phyloP scores from a whole-genome alignment of 495 filamentous ascomycete genomes.

The Cercophora samala region DNA sequence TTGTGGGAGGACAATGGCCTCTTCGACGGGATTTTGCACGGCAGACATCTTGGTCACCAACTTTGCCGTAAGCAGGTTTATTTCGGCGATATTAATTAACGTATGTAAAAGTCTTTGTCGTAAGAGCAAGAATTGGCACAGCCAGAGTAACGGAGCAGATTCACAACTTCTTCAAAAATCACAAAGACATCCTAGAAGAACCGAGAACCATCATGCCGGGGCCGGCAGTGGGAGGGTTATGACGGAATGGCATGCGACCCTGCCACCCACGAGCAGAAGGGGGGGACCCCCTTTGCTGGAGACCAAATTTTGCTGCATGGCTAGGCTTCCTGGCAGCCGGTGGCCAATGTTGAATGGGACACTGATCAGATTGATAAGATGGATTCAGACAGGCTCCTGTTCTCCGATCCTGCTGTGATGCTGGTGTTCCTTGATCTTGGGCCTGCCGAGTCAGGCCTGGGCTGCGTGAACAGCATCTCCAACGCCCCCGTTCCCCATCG shows the following conservation, averaged over 20 bases:
- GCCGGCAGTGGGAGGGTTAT: conserved; percentile 6
- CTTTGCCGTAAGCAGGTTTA: not conserved
- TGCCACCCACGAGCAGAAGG: not conserved
- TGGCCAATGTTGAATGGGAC: not conserved
- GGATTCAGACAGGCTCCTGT: conserved; percentile 5
- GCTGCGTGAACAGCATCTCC: not conserved
- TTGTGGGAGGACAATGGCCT: conserved; percentile 29
- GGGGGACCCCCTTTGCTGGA: conserved; percentile 4
- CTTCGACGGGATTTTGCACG: conserved; percentile 18
- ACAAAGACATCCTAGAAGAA: not conserved
- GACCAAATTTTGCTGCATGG: conserved; percentile 1
- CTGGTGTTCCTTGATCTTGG: not conserved
- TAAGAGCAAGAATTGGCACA: not conserved
- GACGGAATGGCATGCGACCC: conserved; percentile 8
- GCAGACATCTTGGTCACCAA: conserved; percentile 16
- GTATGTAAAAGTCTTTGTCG: not conserved
- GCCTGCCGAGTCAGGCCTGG: not conserved
- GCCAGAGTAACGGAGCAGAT: not conserved
- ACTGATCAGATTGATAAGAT: conserved; percentile 32
- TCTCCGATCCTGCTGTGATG: not conserved
- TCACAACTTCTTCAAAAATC: not conserved
- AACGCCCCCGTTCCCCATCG: not conserved
- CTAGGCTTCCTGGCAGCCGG: conserved; percentile 2
- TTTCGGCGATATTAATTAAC: not conserved
- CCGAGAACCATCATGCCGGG: conserved; percentile 13